phyloP scores from a whole-genome alignment of 192 early-diverging fungal species.

The Coemansia reversa region DNA sequence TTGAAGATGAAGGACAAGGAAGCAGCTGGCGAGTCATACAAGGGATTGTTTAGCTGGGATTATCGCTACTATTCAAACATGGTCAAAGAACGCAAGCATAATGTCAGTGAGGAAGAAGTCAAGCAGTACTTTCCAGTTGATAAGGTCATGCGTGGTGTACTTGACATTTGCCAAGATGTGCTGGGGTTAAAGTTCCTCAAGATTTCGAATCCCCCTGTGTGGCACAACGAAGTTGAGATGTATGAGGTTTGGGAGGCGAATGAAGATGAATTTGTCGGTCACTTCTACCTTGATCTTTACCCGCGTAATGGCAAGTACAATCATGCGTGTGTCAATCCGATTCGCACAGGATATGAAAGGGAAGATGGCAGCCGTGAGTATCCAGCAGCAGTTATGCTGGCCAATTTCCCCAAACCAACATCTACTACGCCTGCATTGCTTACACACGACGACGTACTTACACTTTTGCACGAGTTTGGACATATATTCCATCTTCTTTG shows the following conservation, averaged over 20 bases:
- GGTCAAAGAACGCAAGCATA: slow-evolving; percentile 67
- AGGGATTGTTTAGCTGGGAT: slow-evolving; percentile 73
- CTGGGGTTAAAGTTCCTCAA: slow-evolving; percentile 67
- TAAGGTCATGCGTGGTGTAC: slow-evolving; percentile 63
- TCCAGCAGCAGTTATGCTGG: slow-evolving; percentile 66
- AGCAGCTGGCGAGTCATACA: slow-evolving; percentile 51
- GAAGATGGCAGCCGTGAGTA: slow-evolving; percentile 53
- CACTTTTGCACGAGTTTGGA: slow-evolving; percentile 81
- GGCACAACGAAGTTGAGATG: slow-evolving; percentile 76
- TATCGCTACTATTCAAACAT: slow-evolving; percentile 69
- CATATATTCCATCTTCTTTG: slow-evolving; percentile 65
- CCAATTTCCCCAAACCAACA: slow-evolving; percentile 65
- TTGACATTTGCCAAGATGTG: slow-evolving; percentile 72
- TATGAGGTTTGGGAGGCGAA: slow-evolving; percentile 68
- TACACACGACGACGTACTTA: slow-evolving; percentile 76
- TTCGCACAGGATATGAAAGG: slow-evolving; percentile 57
- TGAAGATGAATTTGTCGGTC: slow-evolving; percentile 56
- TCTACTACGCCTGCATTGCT: slow-evolving; percentile 66
- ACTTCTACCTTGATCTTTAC: slow-evolving; percentile 73
- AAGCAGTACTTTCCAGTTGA: slow-evolving; percentile 74
- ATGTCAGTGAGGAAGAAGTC: slow-evolving; percentile 70
- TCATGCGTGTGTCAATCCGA: slow-evolving; percentile 72
- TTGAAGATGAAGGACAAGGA: slow-evolving; percentile 59
- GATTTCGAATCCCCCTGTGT: slow-evolving; percentile 58
- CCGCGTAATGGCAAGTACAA: slow-evolving; percentile 68